Percentiles rank a stretch among this genome's conserved stretches.
phyloP scores from a whole-genome alignment of 2,329 filamentous ascomycete genomes.

The Ophiostoma populinum region DNA sequence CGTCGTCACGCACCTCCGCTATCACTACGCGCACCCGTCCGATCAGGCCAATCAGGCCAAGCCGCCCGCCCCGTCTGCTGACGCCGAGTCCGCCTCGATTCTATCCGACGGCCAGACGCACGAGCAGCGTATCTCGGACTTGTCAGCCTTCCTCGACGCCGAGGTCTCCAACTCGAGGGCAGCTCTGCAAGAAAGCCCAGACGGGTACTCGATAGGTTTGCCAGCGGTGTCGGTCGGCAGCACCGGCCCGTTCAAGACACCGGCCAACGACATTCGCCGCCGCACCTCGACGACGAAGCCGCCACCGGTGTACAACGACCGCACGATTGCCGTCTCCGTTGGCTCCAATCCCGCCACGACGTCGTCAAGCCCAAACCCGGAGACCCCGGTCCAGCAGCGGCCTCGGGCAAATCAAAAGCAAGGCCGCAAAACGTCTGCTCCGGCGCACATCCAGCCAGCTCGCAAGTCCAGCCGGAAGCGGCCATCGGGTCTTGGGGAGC shows the following conservation, averaged over 20 bases:
- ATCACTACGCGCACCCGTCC: constrained; percentile 2
- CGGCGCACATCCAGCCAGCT: not conserved
- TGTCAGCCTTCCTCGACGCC: constrained; percentile 5
- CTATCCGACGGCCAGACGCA: too few relatives aligned
- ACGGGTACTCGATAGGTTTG: too few relatives aligned
- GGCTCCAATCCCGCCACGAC: not conserved
- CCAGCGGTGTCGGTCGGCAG: too few relatives aligned
- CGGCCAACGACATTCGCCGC: not conserved
- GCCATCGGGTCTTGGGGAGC: not conserved
- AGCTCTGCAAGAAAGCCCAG: too few relatives aligned
- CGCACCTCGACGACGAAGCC: constrained; percentile 4
- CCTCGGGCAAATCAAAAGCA: too few relatives aligned
- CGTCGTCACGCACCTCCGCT: constrained; percentile 5
- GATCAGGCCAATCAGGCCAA: too few relatives aligned
- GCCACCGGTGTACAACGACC: constrained; percentile 3
- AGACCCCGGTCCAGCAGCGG: constrained; percentile 1
- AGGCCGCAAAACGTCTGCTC: too few relatives aligned
- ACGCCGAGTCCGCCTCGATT: too few relatives aligned
- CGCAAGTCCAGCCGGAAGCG: not conserved
- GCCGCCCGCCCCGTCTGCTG: too few relatives aligned
- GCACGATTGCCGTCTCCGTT: not conserved
- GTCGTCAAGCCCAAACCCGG: not conserved
- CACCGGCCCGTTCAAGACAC: too few relatives aligned
- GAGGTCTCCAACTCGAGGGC: constrained; percentile 1
- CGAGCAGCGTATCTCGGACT: constrained; percentile 5